These are phyloP conservation scores for Phaeosphaeriaceae sp. DNA, from an alignment of 2,329 filamentous ascomycete genomes.

Conservation along the genomic window DNA sequence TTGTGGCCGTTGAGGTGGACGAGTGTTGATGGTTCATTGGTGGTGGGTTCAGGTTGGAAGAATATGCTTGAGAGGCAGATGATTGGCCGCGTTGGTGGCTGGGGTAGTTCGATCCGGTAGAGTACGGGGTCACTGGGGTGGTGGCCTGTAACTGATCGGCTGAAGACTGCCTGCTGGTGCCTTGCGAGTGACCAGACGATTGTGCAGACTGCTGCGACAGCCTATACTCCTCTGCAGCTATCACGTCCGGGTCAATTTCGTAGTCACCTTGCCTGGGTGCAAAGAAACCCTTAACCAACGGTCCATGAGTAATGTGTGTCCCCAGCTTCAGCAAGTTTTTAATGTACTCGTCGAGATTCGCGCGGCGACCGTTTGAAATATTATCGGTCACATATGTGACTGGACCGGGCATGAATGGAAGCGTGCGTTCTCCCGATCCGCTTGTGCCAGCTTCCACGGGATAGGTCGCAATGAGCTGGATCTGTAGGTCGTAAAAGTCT, in stretches of 20 bases:
- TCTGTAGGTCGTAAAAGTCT: conserved; percentile 99
- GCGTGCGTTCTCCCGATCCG: conserved; percentile 73
- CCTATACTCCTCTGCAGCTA: conserved; percentile 72
- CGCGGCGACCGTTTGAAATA: conserved; percentile 89
- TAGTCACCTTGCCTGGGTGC: conserved; percentile 89
- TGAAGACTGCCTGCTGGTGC: conserved; percentile 45
- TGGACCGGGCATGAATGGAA: conserved; percentile 97
- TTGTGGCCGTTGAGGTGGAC: conserved; percentile 41
- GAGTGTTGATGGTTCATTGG: conserved; percentile 49
- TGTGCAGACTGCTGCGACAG: conserved; percentile 65
- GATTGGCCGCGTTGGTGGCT: conserved; percentile 52
- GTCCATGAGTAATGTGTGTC: conserved; percentile 81
- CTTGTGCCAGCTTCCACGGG: conserved; percentile 91
- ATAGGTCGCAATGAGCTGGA: conserved; percentile 88
- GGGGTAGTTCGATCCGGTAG: conserved; percentile 48
- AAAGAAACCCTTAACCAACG: conserved; percentile 89
- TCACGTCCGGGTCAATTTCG: conserved; percentile 78
- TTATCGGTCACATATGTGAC: conserved; percentile 98
- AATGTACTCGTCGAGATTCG: conserved; percentile 94
- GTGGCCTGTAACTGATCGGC: conserved; percentile 48
- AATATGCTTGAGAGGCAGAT: conserved; percentile 37
- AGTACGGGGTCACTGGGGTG: conserved; percentile 45
- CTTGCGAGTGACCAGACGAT: conserved; percentile 47
- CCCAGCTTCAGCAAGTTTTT: conserved; percentile 87
- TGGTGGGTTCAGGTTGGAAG: conserved; percentile 39